phyloP scores from a whole-genome alignment of 441 rosid genomes.

The Theobroma grandiflorum region DNA sequence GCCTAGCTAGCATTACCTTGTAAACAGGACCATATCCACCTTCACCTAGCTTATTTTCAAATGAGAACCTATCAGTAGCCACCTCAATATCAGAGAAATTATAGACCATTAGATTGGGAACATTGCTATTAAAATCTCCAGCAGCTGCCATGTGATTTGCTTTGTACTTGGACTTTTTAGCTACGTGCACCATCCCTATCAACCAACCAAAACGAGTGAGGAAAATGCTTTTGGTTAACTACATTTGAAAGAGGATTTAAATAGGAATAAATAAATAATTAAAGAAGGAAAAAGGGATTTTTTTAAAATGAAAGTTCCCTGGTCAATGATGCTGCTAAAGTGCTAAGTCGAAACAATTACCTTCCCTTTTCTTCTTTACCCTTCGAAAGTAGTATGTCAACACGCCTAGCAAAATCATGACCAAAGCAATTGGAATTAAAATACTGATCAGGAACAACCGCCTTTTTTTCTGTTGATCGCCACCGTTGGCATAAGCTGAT shows the following conservation, averaged over 20 bases:
- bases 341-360: background rate
- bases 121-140: constrained; percentile 19
- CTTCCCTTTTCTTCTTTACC: background rate
- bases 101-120: constrained; percentile 29
- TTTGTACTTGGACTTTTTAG: background rate
- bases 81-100: constrained; percentile 8
- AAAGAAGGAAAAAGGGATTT: too few species aligned
- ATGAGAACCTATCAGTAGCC: constrained; percentile 33
- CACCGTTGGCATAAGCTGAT: background rate
- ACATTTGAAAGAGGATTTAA: background rate
- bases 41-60: constrained; percentile 38
- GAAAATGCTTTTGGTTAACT: background rate
- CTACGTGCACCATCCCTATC: background rate
- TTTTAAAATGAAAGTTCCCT: too few species aligned
- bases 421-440: background rate
- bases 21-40: constrained; percentile 42
- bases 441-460: background rate
- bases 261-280: too few species aligned
- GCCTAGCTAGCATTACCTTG: constrained; percentile 30
- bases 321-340: background rate
- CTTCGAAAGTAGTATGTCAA: background rate
- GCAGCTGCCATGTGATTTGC: background rate
- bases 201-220: background rate
- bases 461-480: background rate
- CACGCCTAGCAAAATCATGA: background rate